A percentile compares a stretch with the other conserved stretches of the same genome.
These are phyloP conservation scores for Nasturtium officinale DNA, from an alignment of 345 rosid species.

Conservation along the genomic window DNA sequence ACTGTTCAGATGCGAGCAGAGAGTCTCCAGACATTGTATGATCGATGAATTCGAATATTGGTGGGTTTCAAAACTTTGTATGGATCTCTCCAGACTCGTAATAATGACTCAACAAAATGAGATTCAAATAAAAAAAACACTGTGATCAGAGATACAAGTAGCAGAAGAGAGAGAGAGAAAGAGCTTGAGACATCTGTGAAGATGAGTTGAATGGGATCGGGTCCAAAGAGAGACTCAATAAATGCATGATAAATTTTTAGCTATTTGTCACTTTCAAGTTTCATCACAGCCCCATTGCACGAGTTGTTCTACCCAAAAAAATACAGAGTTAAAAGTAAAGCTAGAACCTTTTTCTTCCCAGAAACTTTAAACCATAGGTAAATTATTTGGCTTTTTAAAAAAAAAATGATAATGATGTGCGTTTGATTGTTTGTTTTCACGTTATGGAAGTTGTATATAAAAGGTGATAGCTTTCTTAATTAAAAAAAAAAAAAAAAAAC, in stretches of 20 bases:
- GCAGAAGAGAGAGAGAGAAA: constrained; percentile 27
- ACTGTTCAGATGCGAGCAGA: constrained; percentile 39
- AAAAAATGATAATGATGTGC: constrained; percentile 26
- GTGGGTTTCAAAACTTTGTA: constrained; percentile 26
- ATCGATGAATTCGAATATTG: constrained; percentile 15
- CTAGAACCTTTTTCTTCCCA: constrained; percentile 23
- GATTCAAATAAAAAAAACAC: constrained; percentile 18
- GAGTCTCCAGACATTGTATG: constrained; percentile 39
- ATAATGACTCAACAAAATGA: constrained; percentile 28
- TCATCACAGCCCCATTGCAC: constrained; percentile 46
- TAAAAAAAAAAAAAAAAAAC: neutral
- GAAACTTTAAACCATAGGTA: constrained; percentile 9
- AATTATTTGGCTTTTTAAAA: neutral
- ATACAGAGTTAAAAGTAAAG: constrained; percentile 22
- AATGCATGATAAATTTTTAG: constrained; percentile 41
- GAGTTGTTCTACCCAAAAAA: constrained; percentile 39
- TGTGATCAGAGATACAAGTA: constrained; percentile 24
- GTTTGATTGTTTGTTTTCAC: constrained; percentile 43
- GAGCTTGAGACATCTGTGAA: constrained; percentile 39
- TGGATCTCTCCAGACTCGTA: constrained; percentile 26
- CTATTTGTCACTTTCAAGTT: constrained; percentile 48
- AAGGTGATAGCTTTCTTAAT: constrained; percentile 10
- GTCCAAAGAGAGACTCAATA: constrained; percentile 42
- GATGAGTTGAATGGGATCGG: constrained; percentile 43
- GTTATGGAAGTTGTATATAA: constrained; percentile 33